These are phyloP conservation scores for Chlorociboria aeruginascens DNA, from an alignment of 495 filamentous ascomycete species.

Conservation along the genomic window DNA sequence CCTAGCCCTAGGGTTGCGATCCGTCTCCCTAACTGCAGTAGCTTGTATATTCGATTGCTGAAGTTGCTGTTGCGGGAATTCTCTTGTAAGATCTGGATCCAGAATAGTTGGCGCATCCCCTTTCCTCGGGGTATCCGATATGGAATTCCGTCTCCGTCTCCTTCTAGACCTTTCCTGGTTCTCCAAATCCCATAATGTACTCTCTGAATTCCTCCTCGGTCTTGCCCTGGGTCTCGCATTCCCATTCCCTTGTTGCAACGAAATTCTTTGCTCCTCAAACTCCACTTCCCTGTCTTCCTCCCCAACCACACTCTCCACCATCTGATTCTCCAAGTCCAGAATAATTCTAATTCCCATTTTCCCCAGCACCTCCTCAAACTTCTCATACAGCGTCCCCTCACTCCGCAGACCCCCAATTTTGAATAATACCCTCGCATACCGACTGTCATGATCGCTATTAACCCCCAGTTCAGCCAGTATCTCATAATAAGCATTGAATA, in stretches of 20 bases:
- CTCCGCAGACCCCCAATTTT: constrained; percentile 54
- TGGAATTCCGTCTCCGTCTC: too few species aligned
- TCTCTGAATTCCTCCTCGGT: constrained; percentile 19
- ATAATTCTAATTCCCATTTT: constrained; percentile 58
- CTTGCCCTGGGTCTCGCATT: not conserved
- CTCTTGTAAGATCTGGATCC: too few species aligned
- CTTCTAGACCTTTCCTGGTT: too few species aligned
- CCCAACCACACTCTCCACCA: too few species aligned
- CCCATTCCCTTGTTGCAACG: too few species aligned
- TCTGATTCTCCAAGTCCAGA: constrained; percentile 24
- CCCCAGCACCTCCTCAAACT: constrained; percentile 52
- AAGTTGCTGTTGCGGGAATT: not conserved
- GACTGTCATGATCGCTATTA: constrained; percentile 57
- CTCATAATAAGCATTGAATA: constrained; percentile 70
- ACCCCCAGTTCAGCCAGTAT: constrained; percentile 54
- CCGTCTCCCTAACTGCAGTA: not conserved
- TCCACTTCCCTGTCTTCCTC: too few species aligned
- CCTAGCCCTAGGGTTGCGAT: constrained; percentile 13
- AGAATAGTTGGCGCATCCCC: too few species aligned
- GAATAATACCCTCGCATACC: constrained; percentile 67
- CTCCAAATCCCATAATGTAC: constrained; percentile 11
- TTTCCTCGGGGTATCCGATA: too few species aligned
- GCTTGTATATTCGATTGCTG: not conserved
- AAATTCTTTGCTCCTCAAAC: too few species aligned
- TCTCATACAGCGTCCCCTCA: constrained; percentile 43